Base-by-base conservation (phyloP, 2,329 filamentous ascomycete species). In the Claviceps humidiphila region DNA sequence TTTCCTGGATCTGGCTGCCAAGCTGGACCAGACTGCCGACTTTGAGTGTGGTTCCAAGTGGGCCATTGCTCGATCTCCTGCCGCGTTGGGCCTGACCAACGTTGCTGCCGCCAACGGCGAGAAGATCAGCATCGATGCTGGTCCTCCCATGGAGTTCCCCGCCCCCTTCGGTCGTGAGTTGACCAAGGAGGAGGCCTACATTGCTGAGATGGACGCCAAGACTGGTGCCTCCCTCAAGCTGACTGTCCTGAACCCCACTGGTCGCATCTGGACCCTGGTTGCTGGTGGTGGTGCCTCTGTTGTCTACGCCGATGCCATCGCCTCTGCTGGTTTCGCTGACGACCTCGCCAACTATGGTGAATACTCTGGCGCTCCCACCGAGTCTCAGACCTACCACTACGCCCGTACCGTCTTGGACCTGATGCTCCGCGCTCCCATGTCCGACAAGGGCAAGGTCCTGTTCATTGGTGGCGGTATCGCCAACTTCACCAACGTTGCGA, bases 401-500 rank as follows among this genome's bases (percentile, higher is more conserved):
- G 90, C 93, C 66, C 87, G 87, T 66, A 98, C 93, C 34, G 89
- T 98, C 58, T 80, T 98, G 58, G 93, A 98, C 71, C 83, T 98
- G 58, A 95, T 98, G 88, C 86, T 98, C 62, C 88, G 93, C 61
- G 85, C 91, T 52, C 91, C 93, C 54, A 71, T 82, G 67, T 78
- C 81, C 71, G 80, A 87, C 56, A 85, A 96, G 66, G 93, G 93
- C 77, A 98, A 97, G 82, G 89, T 98, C 51, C 85, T 98, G 59
- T 98, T 98, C 81, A 97, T 98, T 61, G 93, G 93, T 72, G 93
- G 93, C 76, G 93, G 93, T 81, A 98, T 98, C 80, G 93, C 93
- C 80, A 98, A 98, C 85, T 98, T 98, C 78, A 98, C 93, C 79
- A 98, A 97, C 75, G 93, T 98, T 52, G 93, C 93, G 56, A 93